Base-by-base conservation (phyloP, 495 filamentous ascomycete genomes). In the Astrothelium subdiscretum region DNA sequence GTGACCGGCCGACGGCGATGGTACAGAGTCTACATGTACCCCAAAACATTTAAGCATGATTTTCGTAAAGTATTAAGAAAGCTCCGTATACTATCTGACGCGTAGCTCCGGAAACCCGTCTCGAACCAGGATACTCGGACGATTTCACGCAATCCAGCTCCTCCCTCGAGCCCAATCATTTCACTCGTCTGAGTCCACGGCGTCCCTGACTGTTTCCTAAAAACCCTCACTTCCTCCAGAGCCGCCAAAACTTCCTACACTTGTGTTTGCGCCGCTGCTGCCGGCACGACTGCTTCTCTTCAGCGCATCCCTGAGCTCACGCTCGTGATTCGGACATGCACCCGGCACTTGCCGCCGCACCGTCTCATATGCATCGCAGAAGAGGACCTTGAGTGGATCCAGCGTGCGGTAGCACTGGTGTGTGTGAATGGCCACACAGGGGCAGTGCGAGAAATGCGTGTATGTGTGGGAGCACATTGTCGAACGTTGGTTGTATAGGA, bases 391-490 rank as follows among this genome's bases (percentile, higher is more conserved):
- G 11, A 48, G 35, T 20, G 31, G 40, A 43, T 66, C 64, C 29
- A 66, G 22, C 18, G 62, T 66, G 57, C 62, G 62, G 20, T 31
- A 24, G 38, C 64, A 66, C 10, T 60, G 52, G 43, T 66, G 64
- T 13, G 61, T 63, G 35, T 66, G 64, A 15, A 66, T 63, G 2
- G 64, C 59, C 2, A 60, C 32, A 8, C 24, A 40, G 5, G 26
- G 51, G 57, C 64, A 66, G 27, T 35, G 32, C 6, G 31, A 43
- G 51, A 51, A 66, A 57, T 66, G 64, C 27, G 64, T 66, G 44
- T 66, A 66, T 31, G 59, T 59, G 58, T 66, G 64, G 32, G 35
- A 66, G 57, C 64, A 66, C 64, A 66, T 66, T 4, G 57, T 27
- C 3, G 3, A n/a, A n/a, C n/a, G n/a, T n/a, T n/a, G 35, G 15